A percentile compares a stretch with the other conserved stretches of the same genome.
phyloP scores from a whole-genome alignment of 1,139 yeast genomes.

The Blastobotrys proliferans region DNA sequence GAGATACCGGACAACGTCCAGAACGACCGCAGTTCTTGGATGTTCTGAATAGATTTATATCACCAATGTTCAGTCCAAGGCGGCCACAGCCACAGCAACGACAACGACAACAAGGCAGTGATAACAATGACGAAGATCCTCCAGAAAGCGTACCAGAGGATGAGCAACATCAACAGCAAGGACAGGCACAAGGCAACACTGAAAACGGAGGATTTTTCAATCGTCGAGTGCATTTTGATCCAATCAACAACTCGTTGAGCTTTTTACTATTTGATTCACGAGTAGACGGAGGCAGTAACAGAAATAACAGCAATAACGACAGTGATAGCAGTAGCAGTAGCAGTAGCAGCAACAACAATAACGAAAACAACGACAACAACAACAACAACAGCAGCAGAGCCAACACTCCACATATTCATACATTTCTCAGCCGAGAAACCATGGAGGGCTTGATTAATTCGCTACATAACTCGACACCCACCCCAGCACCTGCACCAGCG shows the following conservation, averaged over 20 bases:
- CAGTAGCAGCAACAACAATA: slow-evolving; percentile 1
- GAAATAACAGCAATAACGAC: not conserved
- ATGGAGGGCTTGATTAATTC: not conserved
- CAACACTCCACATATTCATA: slow-evolving; percentile 1
- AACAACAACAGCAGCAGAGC: slow-evolving; percentile 4
- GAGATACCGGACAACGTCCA: slow-evolving; percentile 21
- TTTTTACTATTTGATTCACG: slow-evolving; percentile 3
- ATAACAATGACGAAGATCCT: slow-evolving; percentile 7
- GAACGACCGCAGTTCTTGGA: not conserved
- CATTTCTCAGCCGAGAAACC: slow-evolving; percentile 5
- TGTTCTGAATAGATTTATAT: not conserved
- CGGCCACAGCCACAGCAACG: not conserved
- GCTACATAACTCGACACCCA: not conserved
- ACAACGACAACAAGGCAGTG: slow-evolving; percentile 1
- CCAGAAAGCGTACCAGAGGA: slow-evolving; percentile 9
- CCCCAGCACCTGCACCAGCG: not conserved
- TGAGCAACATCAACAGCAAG: not conserved
- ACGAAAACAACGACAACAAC: slow-evolving; percentile 3
- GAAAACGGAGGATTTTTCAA: not conserved
- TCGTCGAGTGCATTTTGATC: slow-evolving; percentile 5
- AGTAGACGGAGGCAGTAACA: not conserved
- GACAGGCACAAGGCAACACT: slow-evolving; percentile 4
- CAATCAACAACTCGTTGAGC: slow-evolving; percentile 1
- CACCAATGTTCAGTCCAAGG: not conserved
- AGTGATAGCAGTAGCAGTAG: too few species aligned